A percentile compares a stretch with the other conserved stretches of the same genome.
Evolutionary conservation across 2,329 filamentous ascomycete species (phyloP).

Genomic region (Calonectria fujianensis): DNA sequence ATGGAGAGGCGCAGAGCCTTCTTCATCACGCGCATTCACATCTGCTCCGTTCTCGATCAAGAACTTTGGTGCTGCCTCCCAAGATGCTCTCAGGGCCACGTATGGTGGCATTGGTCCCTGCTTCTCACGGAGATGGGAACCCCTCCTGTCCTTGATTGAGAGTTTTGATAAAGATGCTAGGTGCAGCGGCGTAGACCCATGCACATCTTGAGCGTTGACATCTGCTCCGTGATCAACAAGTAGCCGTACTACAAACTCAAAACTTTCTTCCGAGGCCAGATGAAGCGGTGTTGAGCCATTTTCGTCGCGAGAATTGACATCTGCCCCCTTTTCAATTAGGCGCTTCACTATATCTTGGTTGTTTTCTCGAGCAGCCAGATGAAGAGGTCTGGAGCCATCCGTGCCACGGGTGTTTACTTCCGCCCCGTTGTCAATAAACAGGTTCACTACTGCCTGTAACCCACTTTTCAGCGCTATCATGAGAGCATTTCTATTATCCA

Average conservation of each 20-base stretch:
- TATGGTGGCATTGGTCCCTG: not conserved
- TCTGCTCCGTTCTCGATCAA: not conserved
- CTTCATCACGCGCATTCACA: not conserved
- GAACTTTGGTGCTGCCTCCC: not conserved
- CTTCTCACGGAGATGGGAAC: not conserved
- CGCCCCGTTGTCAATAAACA: not conserved
- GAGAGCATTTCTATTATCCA: not conserved
- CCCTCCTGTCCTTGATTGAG: not conserved
- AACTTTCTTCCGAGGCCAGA: not conserved
- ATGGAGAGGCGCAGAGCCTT: not conserved
- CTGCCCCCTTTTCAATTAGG: not conserved
- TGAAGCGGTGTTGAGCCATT: not conserved
- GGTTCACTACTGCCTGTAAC: not conserved
- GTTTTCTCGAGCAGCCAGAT: not conserved
- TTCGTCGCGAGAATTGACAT: not conserved
- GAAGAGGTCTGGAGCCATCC: not conserved
- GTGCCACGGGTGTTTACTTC: not conserved
- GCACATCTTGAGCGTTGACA: not conserved
- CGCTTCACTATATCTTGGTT: not conserved
- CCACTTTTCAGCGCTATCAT: not conserved
- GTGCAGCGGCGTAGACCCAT: not conserved
- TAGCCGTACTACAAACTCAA: not conserved
- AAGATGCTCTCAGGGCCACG: not conserved
- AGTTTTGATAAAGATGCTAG: not conserved
- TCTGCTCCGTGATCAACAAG: not conserved